Evolutionary conservation across 805 yeast genomes (phyloP).

Genomic region (Sugiyamaella floridensis): DNA sequence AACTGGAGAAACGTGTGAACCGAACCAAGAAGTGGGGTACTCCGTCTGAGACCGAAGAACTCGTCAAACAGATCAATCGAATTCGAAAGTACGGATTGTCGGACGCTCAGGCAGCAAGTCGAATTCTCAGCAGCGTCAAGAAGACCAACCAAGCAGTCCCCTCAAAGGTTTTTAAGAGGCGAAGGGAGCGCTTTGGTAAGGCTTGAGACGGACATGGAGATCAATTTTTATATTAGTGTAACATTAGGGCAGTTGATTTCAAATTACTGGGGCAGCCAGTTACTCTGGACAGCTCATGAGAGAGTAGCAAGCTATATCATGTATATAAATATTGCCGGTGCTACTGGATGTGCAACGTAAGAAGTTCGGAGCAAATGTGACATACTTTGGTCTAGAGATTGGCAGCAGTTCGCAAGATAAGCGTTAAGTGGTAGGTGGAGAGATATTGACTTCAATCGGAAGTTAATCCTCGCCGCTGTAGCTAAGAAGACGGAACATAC

Average conservation of each 20-base stretch:
- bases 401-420: too few species aligned
- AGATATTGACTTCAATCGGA: too few species aligned
- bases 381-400: too few species aligned
- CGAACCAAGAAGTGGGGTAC: conserved; percentile 77
- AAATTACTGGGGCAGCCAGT: too few species aligned
- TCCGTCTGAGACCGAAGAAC: conserved; percentile 38
- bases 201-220: neutral
- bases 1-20: conserved; percentile 56
- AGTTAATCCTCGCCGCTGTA: too few species aligned
- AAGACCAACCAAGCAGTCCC: conserved; percentile 1
- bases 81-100: conserved; percentile 69
- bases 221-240: neutral
- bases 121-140: conserved; percentile 4
- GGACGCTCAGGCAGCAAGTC: conserved; percentile 1
- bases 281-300: too few species aligned
- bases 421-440: too few species aligned
- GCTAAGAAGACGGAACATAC: too few species aligned
- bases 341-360: too few species aligned
- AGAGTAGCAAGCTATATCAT: too few species aligned
- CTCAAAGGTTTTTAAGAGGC: conserved; percentile 15
- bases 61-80: conserved; percentile 58
- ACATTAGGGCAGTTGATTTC: neutral
- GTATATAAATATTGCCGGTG: too few species aligned
- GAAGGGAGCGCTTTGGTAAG: conserved; percentile 17
- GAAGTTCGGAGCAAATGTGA: too few species aligned